Percentiles rank a stretch among this genome's conserved stretches.
Evolutionary conservation across 225 moss, liverwort and hornwort species (phyloP).

Genomic region (Neckera pumila): DNA sequence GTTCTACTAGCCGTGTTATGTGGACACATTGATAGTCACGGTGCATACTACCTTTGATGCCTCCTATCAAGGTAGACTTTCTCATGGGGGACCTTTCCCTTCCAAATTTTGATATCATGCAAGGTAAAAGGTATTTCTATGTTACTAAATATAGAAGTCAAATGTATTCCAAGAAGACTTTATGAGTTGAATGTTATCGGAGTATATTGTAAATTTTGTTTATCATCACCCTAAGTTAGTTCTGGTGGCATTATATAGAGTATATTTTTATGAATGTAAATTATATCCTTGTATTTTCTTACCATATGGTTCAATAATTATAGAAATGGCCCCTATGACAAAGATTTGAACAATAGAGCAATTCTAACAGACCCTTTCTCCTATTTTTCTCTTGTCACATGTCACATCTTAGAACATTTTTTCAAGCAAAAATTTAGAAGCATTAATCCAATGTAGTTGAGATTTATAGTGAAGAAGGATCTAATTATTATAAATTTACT

Average conservation of each 20-base stretch:
- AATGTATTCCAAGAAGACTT: background rate
- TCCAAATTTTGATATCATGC: background rate
- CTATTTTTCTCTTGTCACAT: background rate
- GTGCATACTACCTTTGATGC: too few relatives aligned
- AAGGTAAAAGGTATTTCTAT: background rate
- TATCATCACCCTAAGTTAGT: background rate
- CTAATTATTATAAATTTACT: too few relatives aligned
- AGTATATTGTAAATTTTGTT: background rate
- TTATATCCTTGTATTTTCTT: background rate
- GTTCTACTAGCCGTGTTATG: rapidly evolving
- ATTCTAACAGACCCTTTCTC: background rate
- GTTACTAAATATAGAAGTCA: background rate
- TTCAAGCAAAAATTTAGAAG: too few relatives aligned
- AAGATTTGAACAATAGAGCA: background rate
- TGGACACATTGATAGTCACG: background rate
- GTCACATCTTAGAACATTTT: rapidly evolving
- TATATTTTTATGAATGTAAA: too few relatives aligned
- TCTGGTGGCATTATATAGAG: background rate
- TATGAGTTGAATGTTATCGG: too few relatives aligned
- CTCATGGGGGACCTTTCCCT: rapidly evolving
- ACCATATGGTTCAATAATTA: background rate
- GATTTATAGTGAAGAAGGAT: rapidly evolving
- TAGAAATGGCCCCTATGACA: too few relatives aligned
- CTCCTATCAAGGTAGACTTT: background rate
- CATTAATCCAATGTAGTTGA: background rate